A percentile compares a stretch with the other conserved stretches of the same genome.
Conservation (phyloP, 306 rosid species). For the Benincasa hispida region DNA sequence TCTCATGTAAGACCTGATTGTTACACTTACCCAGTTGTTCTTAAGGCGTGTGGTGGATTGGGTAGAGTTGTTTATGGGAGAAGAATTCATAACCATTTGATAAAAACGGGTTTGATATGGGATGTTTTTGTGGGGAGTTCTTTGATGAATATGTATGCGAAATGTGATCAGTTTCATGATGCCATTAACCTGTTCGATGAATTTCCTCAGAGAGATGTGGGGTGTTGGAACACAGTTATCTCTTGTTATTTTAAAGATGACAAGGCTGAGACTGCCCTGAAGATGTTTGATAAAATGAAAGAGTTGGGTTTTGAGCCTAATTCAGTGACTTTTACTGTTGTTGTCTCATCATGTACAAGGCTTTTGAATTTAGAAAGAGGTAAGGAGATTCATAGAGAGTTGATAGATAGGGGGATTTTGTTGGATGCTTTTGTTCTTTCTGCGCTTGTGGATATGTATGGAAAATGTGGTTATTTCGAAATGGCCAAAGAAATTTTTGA, state of each 20-base stretch:
- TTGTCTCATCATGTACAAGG: constrained; percentile 52
- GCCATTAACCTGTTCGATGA: constrained; percentile 51
- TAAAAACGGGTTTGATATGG: constrained; percentile 37
- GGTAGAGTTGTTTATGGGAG: constrained; percentile 31
- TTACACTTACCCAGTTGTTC: constrained; percentile 61
- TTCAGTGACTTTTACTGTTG: constrained; percentile 40
- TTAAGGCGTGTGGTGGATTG: constrained; percentile 59
- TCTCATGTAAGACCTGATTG: constrained; percentile 37
- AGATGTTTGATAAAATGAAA: constrained; percentile 43
- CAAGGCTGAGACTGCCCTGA: constrained; percentile 32
- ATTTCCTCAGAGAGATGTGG: constrained; percentile 65
- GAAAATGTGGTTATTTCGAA: constrained; percentile 60
- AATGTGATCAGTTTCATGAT: constrained; percentile 34
- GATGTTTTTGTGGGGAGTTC: constrained; percentile 61
- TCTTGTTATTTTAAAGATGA: constrained; percentile 65
- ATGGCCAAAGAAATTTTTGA: constrained; percentile 55
- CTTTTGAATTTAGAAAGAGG: constrained; percentile 63
- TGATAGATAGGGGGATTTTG: constrained; percentile 18
- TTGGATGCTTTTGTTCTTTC: constrained; percentile 38
- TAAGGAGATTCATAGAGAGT: constrained; percentile 46
- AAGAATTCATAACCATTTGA: constrained; percentile 36
- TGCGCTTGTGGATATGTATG: constrained; percentile 81
- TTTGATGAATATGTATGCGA: constrained; percentile 51
- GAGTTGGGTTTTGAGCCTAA: constrained; percentile 48
- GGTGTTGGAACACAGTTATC: constrained; percentile 69